These are phyloP conservation scores for Rhizophora apiculata DNA, from an alignment of 345 rosid species.

Conservation along the genomic window DNA sequence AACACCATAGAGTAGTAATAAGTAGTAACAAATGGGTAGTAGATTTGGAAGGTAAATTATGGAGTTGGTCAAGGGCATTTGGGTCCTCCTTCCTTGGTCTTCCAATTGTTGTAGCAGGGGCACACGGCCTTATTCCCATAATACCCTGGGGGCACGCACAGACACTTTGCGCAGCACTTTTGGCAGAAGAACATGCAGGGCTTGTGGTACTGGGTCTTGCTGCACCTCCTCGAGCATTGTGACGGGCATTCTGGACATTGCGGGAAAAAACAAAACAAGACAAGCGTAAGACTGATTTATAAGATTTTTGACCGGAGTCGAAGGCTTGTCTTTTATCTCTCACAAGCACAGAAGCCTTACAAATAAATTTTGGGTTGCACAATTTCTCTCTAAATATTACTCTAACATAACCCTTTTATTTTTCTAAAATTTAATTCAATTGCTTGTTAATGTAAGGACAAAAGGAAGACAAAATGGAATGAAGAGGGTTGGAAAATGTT, in stretches of 20 bases:
- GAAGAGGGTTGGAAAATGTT: background rate
- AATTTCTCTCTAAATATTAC: too few species aligned
- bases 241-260: slow-evolving; percentile 63
- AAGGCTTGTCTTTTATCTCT: background rate
- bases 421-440: background rate
- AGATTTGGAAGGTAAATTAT: background rate
- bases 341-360: background rate
- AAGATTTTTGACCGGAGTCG: slow-evolving; percentile 22
- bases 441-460: background rate
- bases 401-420: too few species aligned
- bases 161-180: slow-evolving; percentile 29
- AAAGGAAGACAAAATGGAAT: background rate
- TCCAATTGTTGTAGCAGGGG: slow-evolving; percentile 39
- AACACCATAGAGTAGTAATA: background rate
- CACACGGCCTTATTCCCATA: slow-evolving; percentile 25
- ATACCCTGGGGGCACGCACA: slow-evolving; percentile 25
- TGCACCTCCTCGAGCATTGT: slow-evolving; percentile 31
- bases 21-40: background rate
- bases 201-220: slow-evolving; percentile 31
- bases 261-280: background rate
- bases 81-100: slow-evolving; percentile 34
- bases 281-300: background rate
- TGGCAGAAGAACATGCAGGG: slow-evolving; percentile 38
- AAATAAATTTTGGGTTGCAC: too few species aligned
- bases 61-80: slow-evolving; percentile 23